Evolutionary conservation across 176 grass and related monocot genomes (phyloP).

Genomic region (Chrysopogon serrulatus): DNA sequence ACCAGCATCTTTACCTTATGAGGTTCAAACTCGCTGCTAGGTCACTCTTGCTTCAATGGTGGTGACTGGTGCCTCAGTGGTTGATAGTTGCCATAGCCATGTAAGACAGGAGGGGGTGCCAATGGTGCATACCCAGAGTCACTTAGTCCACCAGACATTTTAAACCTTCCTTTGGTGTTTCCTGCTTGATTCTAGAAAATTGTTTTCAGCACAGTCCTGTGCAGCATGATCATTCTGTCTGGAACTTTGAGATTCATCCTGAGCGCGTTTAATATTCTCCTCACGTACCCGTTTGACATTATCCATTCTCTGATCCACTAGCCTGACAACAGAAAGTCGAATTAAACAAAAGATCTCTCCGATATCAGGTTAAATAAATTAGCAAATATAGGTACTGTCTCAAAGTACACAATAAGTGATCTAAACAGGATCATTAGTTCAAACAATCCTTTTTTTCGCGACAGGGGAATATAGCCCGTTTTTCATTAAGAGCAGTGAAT

Average conservation of each 20-base stretch:
- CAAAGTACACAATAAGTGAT: not conserved
- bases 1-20: not conserved
- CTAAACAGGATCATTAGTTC: not conserved
- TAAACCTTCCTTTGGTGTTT: not conserved
- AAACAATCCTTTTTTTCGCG: not conserved
- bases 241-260: not conserved
- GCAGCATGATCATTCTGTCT: not conserved
- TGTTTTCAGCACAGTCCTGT: too few species aligned
- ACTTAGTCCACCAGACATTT: not conserved
- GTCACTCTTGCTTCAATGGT: not conserved
- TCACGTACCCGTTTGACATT: too few species aligned
- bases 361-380: not conserved
- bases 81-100: not conserved
- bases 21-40: not conserved
- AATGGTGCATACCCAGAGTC: not conserved
- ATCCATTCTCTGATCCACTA: not conserved
- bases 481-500: too few species aligned
- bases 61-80: not conserved
- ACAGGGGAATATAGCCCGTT: too few species aligned
- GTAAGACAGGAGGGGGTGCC: not conserved
- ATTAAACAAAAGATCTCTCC: not conserved
- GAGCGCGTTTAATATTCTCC: not conserved
- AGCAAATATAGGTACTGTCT: not conserved
- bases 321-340: not conserved
- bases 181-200: not conserved